Base-by-base conservation (phyloP, 345 rosid genomes). In the Dovyalis caffra region DNA sequence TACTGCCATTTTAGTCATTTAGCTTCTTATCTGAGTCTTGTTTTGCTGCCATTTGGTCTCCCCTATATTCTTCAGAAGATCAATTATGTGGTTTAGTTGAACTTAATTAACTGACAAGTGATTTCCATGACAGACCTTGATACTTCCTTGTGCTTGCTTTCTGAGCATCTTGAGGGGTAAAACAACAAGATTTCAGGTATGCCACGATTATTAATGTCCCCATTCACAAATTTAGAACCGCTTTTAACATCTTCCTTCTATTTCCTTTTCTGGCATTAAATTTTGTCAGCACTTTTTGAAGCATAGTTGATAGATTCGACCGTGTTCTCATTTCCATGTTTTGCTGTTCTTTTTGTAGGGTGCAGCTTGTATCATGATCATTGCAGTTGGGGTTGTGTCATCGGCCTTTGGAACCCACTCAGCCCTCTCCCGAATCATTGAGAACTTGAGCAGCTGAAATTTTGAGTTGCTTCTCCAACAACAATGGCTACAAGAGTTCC, bases 141-240 rank as follows among this genome's bases (percentile, higher is more conserved):
- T 95, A 80, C 92, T 95, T 83, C 99, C 99, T 0, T 90, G 94
- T 5, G 94, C 86, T 78, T 95, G 99, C 84, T 95, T 83, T 83
- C 82, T 95, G 87, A 91, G 97, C 84, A 95, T 95, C 73, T 16
- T 85, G 80, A 78, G 87, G 85, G 83, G 79, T 28, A 91, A 86
- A 83, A 86, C 80, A 62, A 87, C 88, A 1, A 77, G 63, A 40
- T 25, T 84, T 66, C 92, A 95, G 95, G 99, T 90, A 83, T 26
- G 8, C 34, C 34, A 12, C 40, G 8, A 4, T 21, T 71, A 21
- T 28, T 0, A 8, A 23, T 4, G 5, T 25, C 26, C 4, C 12
- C 18, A 32, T 51, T 18, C 8, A 64, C n/a, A 21, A 0, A 56
- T n/a, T 23, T n/a, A 56, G 60, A 56, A 56, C 60, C 8, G 26